phyloP scores from a whole-genome alignment of 768 basidiomycete species.

The Leccinum imitatum region DNA sequence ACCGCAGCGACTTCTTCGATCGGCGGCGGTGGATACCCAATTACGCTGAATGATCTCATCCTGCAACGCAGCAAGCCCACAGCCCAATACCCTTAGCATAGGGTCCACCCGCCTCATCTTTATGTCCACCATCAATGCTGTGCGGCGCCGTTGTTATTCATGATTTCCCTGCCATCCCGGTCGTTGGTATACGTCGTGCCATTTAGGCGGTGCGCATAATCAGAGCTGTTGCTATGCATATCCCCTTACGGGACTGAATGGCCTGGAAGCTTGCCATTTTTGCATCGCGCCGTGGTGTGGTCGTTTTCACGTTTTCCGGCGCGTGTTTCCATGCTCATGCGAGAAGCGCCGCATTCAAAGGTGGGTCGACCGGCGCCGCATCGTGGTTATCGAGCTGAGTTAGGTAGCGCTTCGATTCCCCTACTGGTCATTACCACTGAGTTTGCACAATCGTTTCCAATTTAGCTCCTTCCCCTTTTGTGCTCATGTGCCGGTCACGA shows the following conservation, averaged over 20 bases:
- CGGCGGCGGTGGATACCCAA: conserved; percentile 14
- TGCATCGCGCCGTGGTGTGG: conserved; percentile 11
- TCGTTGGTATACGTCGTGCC: background rate
- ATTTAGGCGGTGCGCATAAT: conserved; percentile 8
- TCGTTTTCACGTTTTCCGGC: conserved; percentile 6
- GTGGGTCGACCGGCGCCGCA: conserved; percentile 5
- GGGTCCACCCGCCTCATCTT: conserved; percentile 6
- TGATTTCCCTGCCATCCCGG: conserved; percentile 5
- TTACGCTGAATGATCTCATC: conserved; percentile 20
- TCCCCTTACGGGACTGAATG: conserved; percentile 7
- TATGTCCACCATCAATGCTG: conserved; percentile 6
- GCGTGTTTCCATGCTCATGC: conserved; percentile 9
- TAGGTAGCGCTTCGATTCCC: conserved; percentile 9
- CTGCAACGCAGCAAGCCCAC: conserved; percentile 22
- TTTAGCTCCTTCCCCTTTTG: conserved; percentile 1
- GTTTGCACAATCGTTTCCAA: conserved; percentile 9
- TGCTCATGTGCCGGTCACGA: conserved; percentile 2
- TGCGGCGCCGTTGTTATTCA: conserved; percentile 4
- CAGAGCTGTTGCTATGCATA: conserved; percentile 13
- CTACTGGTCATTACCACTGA: conserved; percentile 3
- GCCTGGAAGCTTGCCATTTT: conserved; percentile 4
- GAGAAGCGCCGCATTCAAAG: conserved; percentile 6
- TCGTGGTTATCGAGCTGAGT: conserved; percentile 5
- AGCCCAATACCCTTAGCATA: conserved; percentile 22
- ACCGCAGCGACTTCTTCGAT: conserved; percentile 27